Percentiles rank a stretch among this genome's conserved stretches.
These are phyloP conservation scores for Recurvomyces mirabilis DNA, from an alignment of 495 filamentous ascomycete species.

Conservation along the genomic window DNA sequence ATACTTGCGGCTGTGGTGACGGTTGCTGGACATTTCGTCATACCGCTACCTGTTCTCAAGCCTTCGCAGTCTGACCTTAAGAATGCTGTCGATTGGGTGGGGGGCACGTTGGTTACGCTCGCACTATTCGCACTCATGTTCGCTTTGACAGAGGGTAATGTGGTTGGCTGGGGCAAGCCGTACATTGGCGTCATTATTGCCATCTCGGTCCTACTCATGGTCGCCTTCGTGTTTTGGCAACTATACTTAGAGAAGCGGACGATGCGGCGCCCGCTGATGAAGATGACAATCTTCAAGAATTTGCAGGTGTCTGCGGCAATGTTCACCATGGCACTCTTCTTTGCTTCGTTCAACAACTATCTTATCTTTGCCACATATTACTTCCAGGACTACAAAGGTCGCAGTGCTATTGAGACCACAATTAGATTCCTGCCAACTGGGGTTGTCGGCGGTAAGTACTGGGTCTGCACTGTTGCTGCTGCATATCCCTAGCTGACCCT, in stretches of 20 bases:
- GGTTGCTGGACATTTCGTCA: slow-evolving; percentile 26
- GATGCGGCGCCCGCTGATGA: slow-evolving; percentile 44
- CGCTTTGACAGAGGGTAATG: slow-evolving; percentile 51
- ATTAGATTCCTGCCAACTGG: slow-evolving; percentile 52
- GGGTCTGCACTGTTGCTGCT: neutral
- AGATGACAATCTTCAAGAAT: slow-evolving; percentile 45
- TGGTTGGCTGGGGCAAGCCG: slow-evolving; percentile 55
- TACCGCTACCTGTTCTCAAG: slow-evolving; percentile 21
- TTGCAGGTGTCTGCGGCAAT: slow-evolving; percentile 46
- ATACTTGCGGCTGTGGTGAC: slow-evolving; percentile 24
- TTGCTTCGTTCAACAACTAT: slow-evolving; percentile 47
- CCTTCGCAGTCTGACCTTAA: slow-evolving; percentile 9
- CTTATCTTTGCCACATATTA: slow-evolving; percentile 52
- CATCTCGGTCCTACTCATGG: slow-evolving; percentile 47
- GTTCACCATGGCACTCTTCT: slow-evolving; percentile 49
- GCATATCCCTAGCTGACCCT: neutral
- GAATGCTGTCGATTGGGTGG: slow-evolving; percentile 28
- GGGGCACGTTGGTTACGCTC: slow-evolving; percentile 29
- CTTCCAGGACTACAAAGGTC: slow-evolving; percentile 49
- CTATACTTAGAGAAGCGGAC: slow-evolving; percentile 39
- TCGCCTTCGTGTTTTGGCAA: slow-evolving; percentile 55
- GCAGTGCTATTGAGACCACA: slow-evolving; percentile 44
- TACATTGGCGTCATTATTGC: slow-evolving; percentile 56
- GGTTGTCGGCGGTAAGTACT: slow-evolving; percentile 31
- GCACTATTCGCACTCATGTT: slow-evolving; percentile 45